A percentile compares a stretch with the other conserved stretches of the same genome.
These are phyloP conservation scores for Calophaca sinica DNA, from an alignment of 306 rosid genomes.

Conservation along the genomic window DNA sequence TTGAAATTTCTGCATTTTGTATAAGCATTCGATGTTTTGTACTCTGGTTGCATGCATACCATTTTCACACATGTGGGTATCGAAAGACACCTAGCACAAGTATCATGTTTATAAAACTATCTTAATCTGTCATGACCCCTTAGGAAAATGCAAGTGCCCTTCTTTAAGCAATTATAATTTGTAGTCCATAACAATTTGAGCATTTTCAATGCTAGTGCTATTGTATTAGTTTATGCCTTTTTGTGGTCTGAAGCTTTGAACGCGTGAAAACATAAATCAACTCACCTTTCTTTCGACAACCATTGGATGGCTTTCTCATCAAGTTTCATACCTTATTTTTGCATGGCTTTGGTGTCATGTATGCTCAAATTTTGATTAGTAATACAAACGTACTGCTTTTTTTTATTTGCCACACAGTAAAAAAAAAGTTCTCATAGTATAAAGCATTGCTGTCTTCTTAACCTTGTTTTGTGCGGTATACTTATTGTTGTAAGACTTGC, in stretches of 20 bases:
- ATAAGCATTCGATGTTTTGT: conserved; percentile 1
- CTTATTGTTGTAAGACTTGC: conserved; percentile 10
- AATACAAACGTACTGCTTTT: neutral
- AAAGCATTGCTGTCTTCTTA: conserved; percentile 22
- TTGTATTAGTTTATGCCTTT: neutral
- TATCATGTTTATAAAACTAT: too few species aligned
- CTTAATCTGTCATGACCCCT: neutral
- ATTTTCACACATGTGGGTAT: conserved; percentile 3
- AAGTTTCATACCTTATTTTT: neutral
- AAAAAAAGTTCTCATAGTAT: neutral
- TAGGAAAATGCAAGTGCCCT: conserved; percentile 9
- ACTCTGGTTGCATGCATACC: conserved; percentile 13
- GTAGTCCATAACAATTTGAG: neutral
- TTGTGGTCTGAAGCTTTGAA: conserved; percentile 12
- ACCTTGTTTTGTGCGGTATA: conserved; percentile 18
- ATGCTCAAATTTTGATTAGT: neutral
- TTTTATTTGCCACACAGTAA: neutral
- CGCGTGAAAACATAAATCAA: neutral
- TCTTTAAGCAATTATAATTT: neutral
- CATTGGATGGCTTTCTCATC: conserved; percentile 9
- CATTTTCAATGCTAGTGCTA: neutral
- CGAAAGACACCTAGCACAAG: neutral
- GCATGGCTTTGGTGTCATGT: neutral
- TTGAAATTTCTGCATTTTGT: conserved; percentile 31
- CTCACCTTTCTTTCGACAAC: neutral